Percentiles rank a stretch among this genome's conserved stretches.
phyloP scores from a whole-genome alignment of 805 yeast species.

The Saccharomycopsis selenospora region DNA sequence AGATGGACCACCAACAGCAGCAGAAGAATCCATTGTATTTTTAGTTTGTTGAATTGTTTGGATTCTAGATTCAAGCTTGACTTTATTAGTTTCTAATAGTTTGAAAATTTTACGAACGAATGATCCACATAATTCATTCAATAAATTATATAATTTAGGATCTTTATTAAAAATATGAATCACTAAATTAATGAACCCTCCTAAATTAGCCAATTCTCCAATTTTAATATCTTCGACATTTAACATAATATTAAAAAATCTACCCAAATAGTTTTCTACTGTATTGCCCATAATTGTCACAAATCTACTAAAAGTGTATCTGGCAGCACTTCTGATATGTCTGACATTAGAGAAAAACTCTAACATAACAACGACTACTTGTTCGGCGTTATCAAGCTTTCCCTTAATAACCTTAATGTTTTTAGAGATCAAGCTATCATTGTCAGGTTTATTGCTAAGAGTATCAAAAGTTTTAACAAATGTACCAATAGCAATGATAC shows the following conservation, averaged over 20 bases:
- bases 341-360: conserved; percentile 64
- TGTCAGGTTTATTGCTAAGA: conserved; percentile 20
- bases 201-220: conserved; percentile 69
- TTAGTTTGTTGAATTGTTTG: conserved; percentile 21
- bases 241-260: conserved; percentile 62
- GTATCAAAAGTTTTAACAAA: conserved; percentile 78
- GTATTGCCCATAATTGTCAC: conserved; percentile 58
- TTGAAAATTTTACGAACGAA: conserved; percentile 56
- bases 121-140: conserved; percentile 71
- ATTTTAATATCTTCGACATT: conserved; percentile 49
- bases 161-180: conserved; percentile 68
- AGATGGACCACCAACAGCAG: conserved; percentile 9
- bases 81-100: conserved; percentile 36
- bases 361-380: conserved; percentile 75
- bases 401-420: conserved; percentile 28
- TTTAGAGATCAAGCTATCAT: background rate
- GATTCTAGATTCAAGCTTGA: conserved; percentile 31
- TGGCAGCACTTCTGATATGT: conserved; percentile 72
- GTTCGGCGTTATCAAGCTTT: conserved; percentile 62
- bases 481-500: conserved; percentile 83
- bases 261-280: conserved; percentile 50
- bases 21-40: background rate
- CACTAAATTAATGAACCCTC: conserved; percentile 82
- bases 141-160: conserved; percentile 60
- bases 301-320: conserved; percentile 82